These are phyloP conservation scores for Debaryomycetaceae sp. DNA, from an alignment of 1,139 yeast species.

Conservation along the genomic window DNA sequence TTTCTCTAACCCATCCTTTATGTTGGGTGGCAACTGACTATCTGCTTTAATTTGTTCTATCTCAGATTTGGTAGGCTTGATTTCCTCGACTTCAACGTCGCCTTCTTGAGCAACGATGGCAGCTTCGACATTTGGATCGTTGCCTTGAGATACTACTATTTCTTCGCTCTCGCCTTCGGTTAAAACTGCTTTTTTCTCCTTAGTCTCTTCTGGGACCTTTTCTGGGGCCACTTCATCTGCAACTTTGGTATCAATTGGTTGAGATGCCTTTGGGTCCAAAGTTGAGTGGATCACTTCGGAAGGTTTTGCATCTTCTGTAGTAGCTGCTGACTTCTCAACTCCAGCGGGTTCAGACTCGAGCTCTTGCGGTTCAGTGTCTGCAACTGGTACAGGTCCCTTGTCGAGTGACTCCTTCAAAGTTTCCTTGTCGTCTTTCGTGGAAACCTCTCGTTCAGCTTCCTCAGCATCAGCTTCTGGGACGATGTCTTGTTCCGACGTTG, in stretches of 20 bases:
- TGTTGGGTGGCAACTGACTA: constrained; percentile 18
- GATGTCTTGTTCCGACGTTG: not conserved
- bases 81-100: constrained; percentile 41
- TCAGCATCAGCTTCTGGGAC: not conserved
- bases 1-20: not conserved
- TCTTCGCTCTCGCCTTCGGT: constrained; percentile 27
- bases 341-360: not conserved
- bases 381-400: not conserved
- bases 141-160: constrained; percentile 40
- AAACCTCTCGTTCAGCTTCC: not conserved
- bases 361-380: not conserved
- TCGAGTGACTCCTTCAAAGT: too few species aligned
- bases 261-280: constrained; percentile 5
- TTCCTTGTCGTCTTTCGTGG: too few species aligned
- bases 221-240: constrained; percentile 27
- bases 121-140: constrained; percentile 21
- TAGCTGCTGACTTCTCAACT: constrained; percentile 4
- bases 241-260: constrained; percentile 9
- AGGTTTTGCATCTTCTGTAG: constrained; percentile 1
- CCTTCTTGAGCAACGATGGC: constrained; percentile 36
- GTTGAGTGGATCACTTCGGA: constrained; percentile 8
- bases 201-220: constrained; percentile 1
- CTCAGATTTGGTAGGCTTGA: constrained; percentile 40
- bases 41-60: constrained; percentile 31
- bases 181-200: constrained; percentile 4